Evolutionary conservation across 768 basidiomycete genomes (phyloP), one percentile per base, ranked within the genome.

Genomic region (Dentipellis sp.): DNA sequence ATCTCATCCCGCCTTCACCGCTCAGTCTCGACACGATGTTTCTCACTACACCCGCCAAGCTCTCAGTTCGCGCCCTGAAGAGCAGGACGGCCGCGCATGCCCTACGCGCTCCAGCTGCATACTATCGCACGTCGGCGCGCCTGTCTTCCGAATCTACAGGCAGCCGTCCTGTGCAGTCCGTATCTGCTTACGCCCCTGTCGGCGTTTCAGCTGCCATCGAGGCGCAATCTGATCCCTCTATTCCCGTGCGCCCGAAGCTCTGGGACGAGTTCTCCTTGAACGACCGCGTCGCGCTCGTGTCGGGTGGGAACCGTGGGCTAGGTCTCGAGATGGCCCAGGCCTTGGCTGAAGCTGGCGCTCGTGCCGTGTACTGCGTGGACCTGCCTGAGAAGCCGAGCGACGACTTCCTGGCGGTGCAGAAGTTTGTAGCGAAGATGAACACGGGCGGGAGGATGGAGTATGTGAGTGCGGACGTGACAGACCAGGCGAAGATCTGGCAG

Each of bases 241-340:
- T 74, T 42, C 55, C 46, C 22, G 17, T 17, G 69, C 75, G 5
- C 70, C 70, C 75, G 11, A 80, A 78, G 62, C 76, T 84, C n/a
- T 76, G 81, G 59, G 76, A 77, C 45, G 80, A 82, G 59, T 84
- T 80, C 66, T 74, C 78, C 0, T 72, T 84, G 35, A 71, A 67
- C 7, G 78, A 78, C 55, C 76, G 80, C 4, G 80, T 84, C 4
- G 79, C 50, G 36, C 65, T 73, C 56, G 70, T 74, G 47, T 67
- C 71, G 4, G 72, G 72, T 36, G 73, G 58, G 22, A 68, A 71
- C 59, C 69, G 71, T 42, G 73, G 88, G 0, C 76, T 91, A 14
- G 89, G 89, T 1, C 78, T 91, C 17, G 88, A 91, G 69, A 84
- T 86, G 82, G 85, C 86, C 21, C 70, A 88, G 55, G 80, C 82